Evolutionary conservation across 83 land plant species (phyloP), one percentile per base, ranked within the genome.

Genomic region (Picea engelmannii): DNA sequence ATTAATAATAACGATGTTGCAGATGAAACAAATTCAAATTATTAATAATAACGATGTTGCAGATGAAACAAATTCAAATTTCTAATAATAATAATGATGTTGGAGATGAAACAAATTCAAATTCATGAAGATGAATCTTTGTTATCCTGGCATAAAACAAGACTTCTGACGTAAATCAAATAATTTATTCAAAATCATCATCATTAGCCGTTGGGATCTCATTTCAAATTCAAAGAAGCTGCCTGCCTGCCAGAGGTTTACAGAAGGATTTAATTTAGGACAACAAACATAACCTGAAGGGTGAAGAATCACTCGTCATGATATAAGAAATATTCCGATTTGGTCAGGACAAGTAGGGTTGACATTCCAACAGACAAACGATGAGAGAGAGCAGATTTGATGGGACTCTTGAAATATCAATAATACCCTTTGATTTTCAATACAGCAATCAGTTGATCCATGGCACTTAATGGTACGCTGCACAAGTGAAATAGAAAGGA

Each of bases 171-270:
- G 8, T 44, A 44, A 52, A 52, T 10, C 58, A 52, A 52, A 52
- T 11, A 10, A 52, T 52, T 52, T 52, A 11, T 12, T 52, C 59
- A 55, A 55, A 55, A 55, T 55, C 4, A 55, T 13, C 59, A 12
- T 12, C 15, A 55, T 55, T 55, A 55, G 59, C 15, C 59, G 16
- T 12, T 13, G 59, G 15, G 59, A 12, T 55, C 4, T 3, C 59
- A 47, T 74, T 74, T 74, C 59, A 47, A 74, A 74, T 74, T 74
- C 59, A 74, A 47, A 47, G 23, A 74, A 47, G 77, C 59, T 11
- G 58, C 13, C 4, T 44, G 15, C 58, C 20, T 4, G 0, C 59
- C 59, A 55, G 59, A 55, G 20, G 21, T 44, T 2, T 49, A n/a
- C 25, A 31, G 18, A 35, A 20, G 17, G 25, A 13, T 40, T 69